Evolutionary conservation across 805 yeast species (phyloP), one percentile per base, ranked within the genome.

Genomic region (Blastobotrys parvus): DNA sequence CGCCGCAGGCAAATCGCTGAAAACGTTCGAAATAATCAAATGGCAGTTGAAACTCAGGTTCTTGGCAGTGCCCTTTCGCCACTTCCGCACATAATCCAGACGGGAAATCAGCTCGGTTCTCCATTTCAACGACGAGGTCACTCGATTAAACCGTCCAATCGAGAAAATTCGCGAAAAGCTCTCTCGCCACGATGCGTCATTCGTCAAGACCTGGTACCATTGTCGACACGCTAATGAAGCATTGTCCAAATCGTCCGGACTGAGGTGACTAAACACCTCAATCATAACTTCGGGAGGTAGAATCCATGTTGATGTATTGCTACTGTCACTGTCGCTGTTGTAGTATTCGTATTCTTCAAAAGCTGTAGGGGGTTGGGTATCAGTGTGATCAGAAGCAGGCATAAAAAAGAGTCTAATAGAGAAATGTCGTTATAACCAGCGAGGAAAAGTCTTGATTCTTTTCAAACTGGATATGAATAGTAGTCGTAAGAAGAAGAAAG

Each of bases 171-270:
- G 45, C 15, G 19, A 38, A 39, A 61, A 61, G 19, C 50, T 45
- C 27, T 44, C 52, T 31, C 53, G 36, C 64, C 64, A 61, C n/a
- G 55, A 45, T 3, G 50, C 44, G 23, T 61, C 64, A 42, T 56
- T 48, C n/a, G 56, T 51, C 15, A 50, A 27, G 15, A 47, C 46
- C 1, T 43, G 45, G 38, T 47, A 46, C 65, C 64, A 61, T 11
- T 38, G 38, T 6, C 46, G 41, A 47, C 63, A 60, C 15, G 60
- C 65, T 30, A 51, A 40, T 2, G 47, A 35, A 10, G 45, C 53
- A 2, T 37, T 38, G 40, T 57, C 64, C 29, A 61, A 46, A 32
- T 47, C 50, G 3, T 40, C 44, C n/a, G 54, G 52, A 19, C 49
- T 47, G 27, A 56, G 47, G 27, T 42, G 41, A 30, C 48, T 39